Conservation (phyloP, 2,329 filamentous ascomycete genomes). For the Botrytis aclada region DNA sequence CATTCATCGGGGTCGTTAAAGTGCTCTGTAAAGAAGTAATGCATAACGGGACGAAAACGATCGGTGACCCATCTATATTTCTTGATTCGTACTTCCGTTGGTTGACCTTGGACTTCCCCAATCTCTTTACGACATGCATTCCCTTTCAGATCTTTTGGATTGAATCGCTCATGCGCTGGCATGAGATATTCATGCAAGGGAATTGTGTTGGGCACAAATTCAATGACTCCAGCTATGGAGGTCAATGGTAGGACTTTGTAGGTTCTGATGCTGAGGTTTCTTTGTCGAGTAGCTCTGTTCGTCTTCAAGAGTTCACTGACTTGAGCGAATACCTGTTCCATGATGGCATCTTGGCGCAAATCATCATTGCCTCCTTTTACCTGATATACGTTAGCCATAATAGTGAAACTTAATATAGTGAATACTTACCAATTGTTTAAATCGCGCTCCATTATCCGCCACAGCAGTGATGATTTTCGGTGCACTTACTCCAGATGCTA, state of each 20-base stretch:
- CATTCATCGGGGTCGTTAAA: constrained; percentile 94
- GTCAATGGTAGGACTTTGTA: constrained; percentile 96
- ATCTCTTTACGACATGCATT: constrained; percentile 78
- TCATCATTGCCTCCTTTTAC: constrained; percentile 96
- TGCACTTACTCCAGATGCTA: constrained; percentile 86
- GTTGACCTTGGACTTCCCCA: constrained; percentile 64
- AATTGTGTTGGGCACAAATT: constrained; percentile 92
- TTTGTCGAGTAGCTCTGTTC: constrained; percentile 81
- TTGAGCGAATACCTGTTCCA: constrained; percentile 98
- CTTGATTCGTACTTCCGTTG: constrained; percentile 66
- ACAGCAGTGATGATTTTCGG: constrained; percentile 89
- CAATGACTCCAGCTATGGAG: constrained; percentile 82
- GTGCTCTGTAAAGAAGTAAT: constrained; percentile 94
- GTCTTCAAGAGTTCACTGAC: constrained; percentile 86
- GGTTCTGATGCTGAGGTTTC: constrained; percentile 85
- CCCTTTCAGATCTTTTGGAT: constrained; percentile 78
- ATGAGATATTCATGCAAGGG: constrained; percentile 89
- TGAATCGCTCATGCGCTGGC: constrained; percentile 83
- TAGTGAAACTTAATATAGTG: neutral
- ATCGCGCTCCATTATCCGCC: constrained; percentile 72
- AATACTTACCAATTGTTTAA: constrained; percentile 71
- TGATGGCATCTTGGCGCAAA: constrained; percentile 92
- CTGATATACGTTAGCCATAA: constrained; percentile 39
- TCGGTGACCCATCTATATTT: constrained; percentile 76
- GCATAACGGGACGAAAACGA: constrained; percentile 87